Conservation (phyloP, 1,139 yeast genomes). For the Debaryomycetaceae sp. region DNA sequence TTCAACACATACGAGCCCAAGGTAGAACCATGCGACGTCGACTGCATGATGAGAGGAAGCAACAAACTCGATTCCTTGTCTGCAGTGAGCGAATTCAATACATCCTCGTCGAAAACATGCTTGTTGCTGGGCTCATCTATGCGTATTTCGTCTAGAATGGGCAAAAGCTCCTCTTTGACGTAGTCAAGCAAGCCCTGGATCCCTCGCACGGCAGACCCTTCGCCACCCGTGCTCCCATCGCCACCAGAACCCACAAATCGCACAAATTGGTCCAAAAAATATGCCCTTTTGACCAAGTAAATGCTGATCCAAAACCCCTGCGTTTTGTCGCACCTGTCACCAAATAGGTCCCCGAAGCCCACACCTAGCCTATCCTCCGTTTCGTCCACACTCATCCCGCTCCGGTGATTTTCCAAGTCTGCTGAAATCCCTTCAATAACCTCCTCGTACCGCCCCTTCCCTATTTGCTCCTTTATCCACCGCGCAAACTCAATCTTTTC, state of each 20-base stretch:
- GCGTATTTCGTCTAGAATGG: conserved; percentile 24
- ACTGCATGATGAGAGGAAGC: conserved; percentile 18
- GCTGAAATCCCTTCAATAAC: conserved; percentile 14
- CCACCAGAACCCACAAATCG: conserved; percentile 3
- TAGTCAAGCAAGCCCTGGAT: conserved; percentile 10
- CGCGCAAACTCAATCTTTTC: conserved; percentile 12
- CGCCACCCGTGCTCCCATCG: conserved; percentile 4
- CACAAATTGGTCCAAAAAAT: conserved; percentile 18
- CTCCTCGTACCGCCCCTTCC: conserved; percentile 20
- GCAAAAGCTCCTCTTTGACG: conserved; percentile 26
- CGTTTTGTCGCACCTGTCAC: conserved; percentile 2
- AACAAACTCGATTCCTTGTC: conserved; percentile 28
- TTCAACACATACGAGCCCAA: conserved; percentile 11
- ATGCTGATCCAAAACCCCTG: conserved; percentile 15
- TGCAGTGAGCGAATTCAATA: conserved; percentile 15
- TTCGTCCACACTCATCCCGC: conserved; percentile 6
- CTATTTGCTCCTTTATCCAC: conserved; percentile 23
- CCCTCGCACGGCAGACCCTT: not conserved
- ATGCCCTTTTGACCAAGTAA: conserved; percentile 25
- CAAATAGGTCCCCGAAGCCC: conserved; percentile 4
- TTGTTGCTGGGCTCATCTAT: not conserved
- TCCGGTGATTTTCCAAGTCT: conserved; percentile 2
- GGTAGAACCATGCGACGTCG: conserved; percentile 12
- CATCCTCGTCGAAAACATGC: not conserved
- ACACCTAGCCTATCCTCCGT: conserved; percentile 4